A percentile compares a stretch with the other conserved stretches of the same genome.
Conservation (phyloP, 2,329 filamentous ascomycete genomes). For the Epichloe sp. region DNA sequence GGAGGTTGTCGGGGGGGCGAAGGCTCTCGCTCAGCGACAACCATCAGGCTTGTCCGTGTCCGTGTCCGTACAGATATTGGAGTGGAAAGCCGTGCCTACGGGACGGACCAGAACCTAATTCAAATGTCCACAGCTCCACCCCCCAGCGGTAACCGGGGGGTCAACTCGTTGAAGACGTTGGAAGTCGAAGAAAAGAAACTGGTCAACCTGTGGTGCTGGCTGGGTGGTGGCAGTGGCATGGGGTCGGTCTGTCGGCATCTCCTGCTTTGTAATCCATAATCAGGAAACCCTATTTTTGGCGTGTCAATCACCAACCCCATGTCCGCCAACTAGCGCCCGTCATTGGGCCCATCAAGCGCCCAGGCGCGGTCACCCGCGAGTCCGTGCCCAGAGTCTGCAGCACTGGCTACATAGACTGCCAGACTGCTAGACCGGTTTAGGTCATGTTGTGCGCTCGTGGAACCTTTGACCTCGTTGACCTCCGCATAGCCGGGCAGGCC, state of each 20-base stretch:
- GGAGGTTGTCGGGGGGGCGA: not conserved
- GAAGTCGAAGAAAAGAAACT: not conserved
- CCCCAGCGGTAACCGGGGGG: not conserved
- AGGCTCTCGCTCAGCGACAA: conserved; percentile 2
- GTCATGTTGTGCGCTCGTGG: no score
- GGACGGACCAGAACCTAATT: not conserved
- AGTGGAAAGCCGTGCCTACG: no score
- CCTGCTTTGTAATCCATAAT: no score
- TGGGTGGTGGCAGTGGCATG: no score
- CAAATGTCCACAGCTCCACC: not conserved
- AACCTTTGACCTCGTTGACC: no score
- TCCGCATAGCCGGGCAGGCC: no score
- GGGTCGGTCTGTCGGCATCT: no score
- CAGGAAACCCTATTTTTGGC: conserved; percentile 5
- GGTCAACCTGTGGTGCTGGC: not conserved
- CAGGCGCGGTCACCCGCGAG: conserved; percentile 1
- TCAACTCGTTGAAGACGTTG: not conserved
- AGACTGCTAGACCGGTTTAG: no score
- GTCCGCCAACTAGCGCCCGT: not conserved
- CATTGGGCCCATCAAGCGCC: conserved; percentile 7
- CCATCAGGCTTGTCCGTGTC: not conserved
- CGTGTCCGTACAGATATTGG: no score
- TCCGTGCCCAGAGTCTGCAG: no score
- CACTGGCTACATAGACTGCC: no score
- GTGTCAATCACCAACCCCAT: not conserved